Percentiles rank a stretch among this genome's conserved stretches.
Evolutionary conservation across 371 early-diverging fungal species (phyloP).

Genomic region (Mortierella sp.): DNA sequence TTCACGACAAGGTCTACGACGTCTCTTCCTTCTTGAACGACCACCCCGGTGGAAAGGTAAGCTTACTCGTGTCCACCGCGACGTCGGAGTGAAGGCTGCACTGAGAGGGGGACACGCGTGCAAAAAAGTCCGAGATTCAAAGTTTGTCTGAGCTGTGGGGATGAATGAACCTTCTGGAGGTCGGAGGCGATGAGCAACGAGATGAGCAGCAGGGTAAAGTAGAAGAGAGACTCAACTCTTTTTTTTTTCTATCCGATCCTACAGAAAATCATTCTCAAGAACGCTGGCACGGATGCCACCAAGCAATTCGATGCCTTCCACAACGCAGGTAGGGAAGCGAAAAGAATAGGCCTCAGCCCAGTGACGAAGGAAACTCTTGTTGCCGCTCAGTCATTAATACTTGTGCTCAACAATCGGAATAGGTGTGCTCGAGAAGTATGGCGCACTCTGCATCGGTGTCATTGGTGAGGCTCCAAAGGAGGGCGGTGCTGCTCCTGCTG

Average conservation of each 20-base stretch:
- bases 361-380: background rate
- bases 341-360: too few relatives aligned
- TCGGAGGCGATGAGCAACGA: background rate
- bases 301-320: constrained; percentile 92
- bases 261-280: constrained; percentile 77
- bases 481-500: constrained; percentile 23
- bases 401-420: background rate
- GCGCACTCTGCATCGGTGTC: constrained; percentile 68
- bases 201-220: background rate
- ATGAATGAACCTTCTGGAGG: background rate
- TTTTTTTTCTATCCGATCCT: background rate
- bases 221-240: too few relatives aligned
- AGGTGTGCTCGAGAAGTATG: constrained; percentile 68
- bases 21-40: constrained; percentile 85
- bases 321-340: constrained; percentile 50
- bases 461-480: constrained; percentile 59
- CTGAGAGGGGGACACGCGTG: background rate
- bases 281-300: constrained; percentile 88
- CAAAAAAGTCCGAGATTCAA: background rate
- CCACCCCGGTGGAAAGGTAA: constrained; percentile 88
- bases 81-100: background rate
- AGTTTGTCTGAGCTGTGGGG: background rate
- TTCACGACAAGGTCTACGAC: constrained; percentile 88
- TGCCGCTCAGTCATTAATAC: background rate
- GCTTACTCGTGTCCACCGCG: constrained; percentile 1